Evolutionary conservation across 106 monocot species (phyloP).

Genomic region (Phalaenopsis aphrodite): DNA sequence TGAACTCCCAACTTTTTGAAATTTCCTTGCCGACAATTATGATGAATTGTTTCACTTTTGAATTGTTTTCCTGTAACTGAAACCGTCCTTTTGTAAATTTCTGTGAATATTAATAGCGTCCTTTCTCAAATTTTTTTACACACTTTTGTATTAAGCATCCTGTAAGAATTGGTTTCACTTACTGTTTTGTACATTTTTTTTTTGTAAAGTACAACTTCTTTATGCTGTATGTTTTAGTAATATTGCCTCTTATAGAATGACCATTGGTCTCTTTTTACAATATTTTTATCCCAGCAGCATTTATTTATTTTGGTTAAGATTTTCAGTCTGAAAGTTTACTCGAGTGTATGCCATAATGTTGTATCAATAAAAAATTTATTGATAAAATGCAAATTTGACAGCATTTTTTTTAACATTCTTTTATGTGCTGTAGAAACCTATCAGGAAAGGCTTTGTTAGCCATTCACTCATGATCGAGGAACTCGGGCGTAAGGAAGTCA

Average conservation of each 20-base stretch:
- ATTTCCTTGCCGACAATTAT: not conserved
- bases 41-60: not conserved
- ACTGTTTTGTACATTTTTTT: not conserved
- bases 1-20: not conserved
- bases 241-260: not conserved
- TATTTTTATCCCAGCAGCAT: not conserved
- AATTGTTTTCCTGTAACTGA: not conserved
- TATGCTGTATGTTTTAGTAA: not conserved
- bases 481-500: conserved; percentile 47
- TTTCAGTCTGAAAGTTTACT: not conserved
- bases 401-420: not conserved
- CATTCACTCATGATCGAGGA: conserved; percentile 80
- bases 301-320: not conserved
- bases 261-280: not conserved
- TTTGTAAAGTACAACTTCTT: not conserved
- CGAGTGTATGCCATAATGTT: not conserved
- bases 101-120: not conserved
- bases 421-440: conserved; percentile 47
- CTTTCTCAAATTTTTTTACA: not conserved
- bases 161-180: not conserved
- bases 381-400: not conserved
- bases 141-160: not conserved
- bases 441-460: conserved; percentile 74
- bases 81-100: not conserved
- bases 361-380: not conserved